These are phyloP conservation scores for Vicia villosa DNA, from an alignment of 306 rosid species.

Conservation along the genomic window DNA sequence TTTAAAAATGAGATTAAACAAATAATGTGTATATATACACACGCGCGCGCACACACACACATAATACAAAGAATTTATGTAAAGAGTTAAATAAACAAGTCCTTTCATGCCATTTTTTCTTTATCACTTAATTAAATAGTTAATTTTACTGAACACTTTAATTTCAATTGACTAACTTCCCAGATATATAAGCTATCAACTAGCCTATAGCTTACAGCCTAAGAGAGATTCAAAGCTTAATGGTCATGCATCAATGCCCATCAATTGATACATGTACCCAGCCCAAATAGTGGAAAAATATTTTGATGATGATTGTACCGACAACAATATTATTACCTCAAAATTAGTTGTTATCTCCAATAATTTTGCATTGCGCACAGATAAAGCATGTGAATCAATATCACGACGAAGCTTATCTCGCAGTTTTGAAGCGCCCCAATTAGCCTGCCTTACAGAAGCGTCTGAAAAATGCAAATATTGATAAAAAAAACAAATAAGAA, in stretches of 20 bases:
- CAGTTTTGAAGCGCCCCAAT: conserved; percentile 71
- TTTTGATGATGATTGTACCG: not conserved
- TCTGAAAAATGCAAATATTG: conserved; percentile 49
- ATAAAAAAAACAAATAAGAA: conserved; percentile 16
- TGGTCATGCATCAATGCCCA: not conserved
- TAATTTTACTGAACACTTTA: not conserved
- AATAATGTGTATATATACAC: not conserved
- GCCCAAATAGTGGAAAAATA: not conserved
- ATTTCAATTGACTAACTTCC: not conserved
- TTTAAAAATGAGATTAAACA: not conserved
- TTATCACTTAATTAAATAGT: not conserved
- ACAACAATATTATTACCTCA: conserved; percentile 58
- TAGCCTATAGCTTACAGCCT: not conserved
- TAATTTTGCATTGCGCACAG: conserved; percentile 58
- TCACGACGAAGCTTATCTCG: conserved; percentile 75
- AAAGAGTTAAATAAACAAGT: not conserved
- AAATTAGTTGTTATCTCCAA: conserved; percentile 47
- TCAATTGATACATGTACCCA: not conserved
- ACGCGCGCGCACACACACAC: not conserved
- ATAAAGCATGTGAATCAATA: conserved; percentile 62
- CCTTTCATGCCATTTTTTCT: not conserved
- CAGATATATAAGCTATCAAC: not conserved
- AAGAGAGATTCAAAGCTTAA: not conserved
- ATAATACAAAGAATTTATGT: not conserved
- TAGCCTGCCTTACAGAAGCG: conserved; percentile 60